These are phyloP conservation scores for Xerocomus potaroensis DNA, from an alignment of 768 basidiomycete genomes.

Conservation along the genomic window DNA sequence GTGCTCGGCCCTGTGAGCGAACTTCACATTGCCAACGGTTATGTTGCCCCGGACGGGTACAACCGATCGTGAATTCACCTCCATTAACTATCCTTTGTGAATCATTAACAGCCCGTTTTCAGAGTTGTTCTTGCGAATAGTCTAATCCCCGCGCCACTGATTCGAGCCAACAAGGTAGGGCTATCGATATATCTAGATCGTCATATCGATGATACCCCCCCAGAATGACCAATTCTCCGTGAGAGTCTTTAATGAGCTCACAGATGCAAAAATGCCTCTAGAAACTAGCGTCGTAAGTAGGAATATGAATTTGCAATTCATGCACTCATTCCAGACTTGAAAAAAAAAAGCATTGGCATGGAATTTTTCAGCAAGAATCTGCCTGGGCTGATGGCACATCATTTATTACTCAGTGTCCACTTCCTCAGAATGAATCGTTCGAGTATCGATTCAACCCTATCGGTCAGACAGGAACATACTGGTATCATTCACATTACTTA, in stretches of 20 bases:
- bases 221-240: slow-evolving; percentile 37
- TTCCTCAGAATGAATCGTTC: slow-evolving; percentile 32
- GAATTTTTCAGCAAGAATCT: slow-evolving; percentile 20
- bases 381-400: slow-evolving; percentile 28
- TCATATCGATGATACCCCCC: background rate
- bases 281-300: slow-evolving; percentile 36
- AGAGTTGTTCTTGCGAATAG: slow-evolving; percentile 40
- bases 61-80: slow-evolving; percentile 26
- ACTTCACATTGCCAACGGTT: slow-evolving; percentile 34
- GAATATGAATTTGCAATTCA: slow-evolving; percentile 9
- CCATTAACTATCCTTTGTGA: too few species aligned
- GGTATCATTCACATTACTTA: slow-evolving; percentile 38
- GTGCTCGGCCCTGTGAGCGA: slow-evolving; percentile 15
- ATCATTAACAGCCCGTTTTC: background rate
- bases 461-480: slow-evolving; percentile 38
- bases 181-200: too few species aligned
- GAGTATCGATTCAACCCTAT: slow-evolving; percentile 31
- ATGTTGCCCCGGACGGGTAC: slow-evolving; percentile 43
- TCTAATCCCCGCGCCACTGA: slow-evolving; percentile 41
- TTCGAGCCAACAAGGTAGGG: slow-evolving; percentile 34
- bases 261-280: slow-evolving; percentile 43
- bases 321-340: slow-evolving; percentile 13
- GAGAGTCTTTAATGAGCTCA: slow-evolving; percentile 41
- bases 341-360: slow-evolving; percentile 29
- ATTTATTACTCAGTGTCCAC: slow-evolving; percentile 40